Conservation (phyloP, 148 eudicot genomes). For the Nepenthes gracilis region DNA sequence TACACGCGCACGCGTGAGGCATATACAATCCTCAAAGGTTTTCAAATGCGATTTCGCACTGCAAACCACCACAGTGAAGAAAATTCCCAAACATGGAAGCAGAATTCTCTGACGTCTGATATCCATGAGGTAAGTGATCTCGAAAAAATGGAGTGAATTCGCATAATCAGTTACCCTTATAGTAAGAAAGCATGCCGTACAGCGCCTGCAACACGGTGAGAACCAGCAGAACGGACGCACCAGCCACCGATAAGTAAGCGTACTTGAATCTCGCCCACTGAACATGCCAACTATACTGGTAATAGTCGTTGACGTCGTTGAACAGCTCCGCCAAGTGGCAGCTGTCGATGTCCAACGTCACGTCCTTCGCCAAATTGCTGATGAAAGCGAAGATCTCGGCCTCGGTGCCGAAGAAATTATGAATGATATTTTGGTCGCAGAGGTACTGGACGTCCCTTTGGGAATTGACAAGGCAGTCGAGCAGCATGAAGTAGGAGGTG, state of each 20-base stretch:
- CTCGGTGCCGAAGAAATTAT: slow-evolving; percentile 63
- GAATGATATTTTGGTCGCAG: slow-evolving; percentile 35
- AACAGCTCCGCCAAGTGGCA: slow-evolving; percentile 54
- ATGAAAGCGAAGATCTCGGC: slow-evolving; percentile 48
- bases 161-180: not conserved
- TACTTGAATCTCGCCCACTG: slow-evolving; percentile 29
- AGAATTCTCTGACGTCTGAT: too few species aligned
- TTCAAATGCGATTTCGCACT: too few species aligned
- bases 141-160: too few species aligned
- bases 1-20: too few species aligned
- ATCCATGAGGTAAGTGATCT: too few species aligned
- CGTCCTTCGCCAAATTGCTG: slow-evolving; percentile 63
- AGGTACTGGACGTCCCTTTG: slow-evolving; percentile 24
- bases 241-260: slow-evolving; percentile 44
- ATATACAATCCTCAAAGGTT: too few species aligned
- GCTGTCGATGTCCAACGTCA: slow-evolving; percentile 37
- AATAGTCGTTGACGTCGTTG: slow-evolving; percentile 43
- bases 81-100: too few species aligned
- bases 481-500: slow-evolving; percentile 54
- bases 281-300: slow-evolving; percentile 27
- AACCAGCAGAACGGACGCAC: slow-evolving; percentile 44
- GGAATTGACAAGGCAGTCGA: slow-evolving; percentile 28
- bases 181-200: slow-evolving; percentile 29
- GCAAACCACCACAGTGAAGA: too few species aligned
- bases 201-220: slow-evolving; percentile 46